phyloP scores from a whole-genome alignment of 148 eudicot species.

The Simmondsia chinensis region DNA sequence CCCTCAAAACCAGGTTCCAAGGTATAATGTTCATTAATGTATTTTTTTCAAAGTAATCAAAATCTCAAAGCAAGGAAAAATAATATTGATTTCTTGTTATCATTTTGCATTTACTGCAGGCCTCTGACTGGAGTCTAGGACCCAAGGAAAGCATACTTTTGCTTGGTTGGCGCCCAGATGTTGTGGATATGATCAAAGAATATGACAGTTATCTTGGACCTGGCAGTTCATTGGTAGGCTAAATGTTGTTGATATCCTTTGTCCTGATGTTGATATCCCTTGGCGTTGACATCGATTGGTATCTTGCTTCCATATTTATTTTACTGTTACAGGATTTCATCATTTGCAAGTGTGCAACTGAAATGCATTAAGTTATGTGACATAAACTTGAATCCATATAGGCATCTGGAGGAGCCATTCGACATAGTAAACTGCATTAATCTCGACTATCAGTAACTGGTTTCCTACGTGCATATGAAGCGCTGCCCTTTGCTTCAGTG shows the following conservation, averaged over 20 bases:
- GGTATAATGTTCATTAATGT: constrained; percentile 30
- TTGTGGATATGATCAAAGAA: constrained; percentile 77
- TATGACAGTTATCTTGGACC: constrained; percentile 94
- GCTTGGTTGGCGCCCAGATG: constrained; percentile 92
- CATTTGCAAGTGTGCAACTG: too few species aligned
- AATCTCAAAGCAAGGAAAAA: not conserved
- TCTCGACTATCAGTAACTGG: too few species aligned
- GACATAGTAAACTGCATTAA: too few species aligned
- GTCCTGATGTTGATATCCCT: not conserved
- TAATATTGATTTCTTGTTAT: not conserved
- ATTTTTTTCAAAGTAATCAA: too few species aligned
- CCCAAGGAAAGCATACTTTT: constrained; percentile 74
- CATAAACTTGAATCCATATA: too few species aligned
- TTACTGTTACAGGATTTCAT: too few species aligned
- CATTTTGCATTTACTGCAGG: constrained; percentile 27
- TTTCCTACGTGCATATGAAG: too few species aligned
- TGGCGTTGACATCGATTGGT: too few species aligned
- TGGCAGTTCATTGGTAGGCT: constrained; percentile 82
- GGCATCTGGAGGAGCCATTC: too few species aligned
- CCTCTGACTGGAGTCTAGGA: constrained; percentile 57
- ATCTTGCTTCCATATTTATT: too few species aligned
- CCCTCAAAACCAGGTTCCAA: constrained; percentile 55
- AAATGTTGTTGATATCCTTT: not conserved
- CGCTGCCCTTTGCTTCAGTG: too few species aligned
- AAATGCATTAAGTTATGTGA: too few species aligned